These are phyloP conservation scores for Beta vulgaris DNA, from an alignment of 148 eudicot genomes.

Conservation along the genomic window DNA sequence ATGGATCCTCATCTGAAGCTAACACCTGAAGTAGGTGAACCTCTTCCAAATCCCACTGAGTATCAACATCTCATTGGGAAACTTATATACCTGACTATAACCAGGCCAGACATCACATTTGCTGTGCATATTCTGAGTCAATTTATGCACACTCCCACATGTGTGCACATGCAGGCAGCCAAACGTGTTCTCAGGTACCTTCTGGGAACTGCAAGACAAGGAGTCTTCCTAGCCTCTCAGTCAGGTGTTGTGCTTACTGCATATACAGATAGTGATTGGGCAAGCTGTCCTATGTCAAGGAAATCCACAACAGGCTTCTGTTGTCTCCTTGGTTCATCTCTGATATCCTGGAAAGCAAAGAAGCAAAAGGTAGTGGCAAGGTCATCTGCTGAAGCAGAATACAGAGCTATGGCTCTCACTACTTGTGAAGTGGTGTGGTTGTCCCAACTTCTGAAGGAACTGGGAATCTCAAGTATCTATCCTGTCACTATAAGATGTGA, in stretches of 20 bases:
- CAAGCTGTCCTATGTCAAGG: background rate
- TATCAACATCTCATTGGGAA: background rate
- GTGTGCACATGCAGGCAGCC: background rate
- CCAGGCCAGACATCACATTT: background rate
- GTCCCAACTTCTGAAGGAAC: background rate
- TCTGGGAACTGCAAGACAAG: background rate
- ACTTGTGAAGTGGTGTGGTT: background rate
- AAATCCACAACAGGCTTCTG: background rate
- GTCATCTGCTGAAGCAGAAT: conserved; percentile 4
- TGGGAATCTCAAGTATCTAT: background rate
- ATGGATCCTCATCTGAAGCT: background rate
- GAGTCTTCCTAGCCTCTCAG: background rate
- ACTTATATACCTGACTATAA: background rate
- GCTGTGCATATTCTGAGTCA: too few relatives aligned
- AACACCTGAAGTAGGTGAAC: background rate
- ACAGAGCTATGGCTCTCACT: background rate
- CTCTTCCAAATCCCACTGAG: background rate
- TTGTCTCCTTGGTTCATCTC: background rate
- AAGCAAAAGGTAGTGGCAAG: background rate
- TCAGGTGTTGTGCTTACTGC: background rate
- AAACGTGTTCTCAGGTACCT: background rate
- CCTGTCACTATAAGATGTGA: background rate
- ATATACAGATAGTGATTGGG: background rate
- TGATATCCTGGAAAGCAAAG: background rate
- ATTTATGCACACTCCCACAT: background rate